A percentile compares a stretch with the other conserved stretches of the same genome.
These are phyloP conservation scores for Rhodamnia argentea DNA, from an alignment of 345 rosid species.

Conservation along the genomic window DNA sequence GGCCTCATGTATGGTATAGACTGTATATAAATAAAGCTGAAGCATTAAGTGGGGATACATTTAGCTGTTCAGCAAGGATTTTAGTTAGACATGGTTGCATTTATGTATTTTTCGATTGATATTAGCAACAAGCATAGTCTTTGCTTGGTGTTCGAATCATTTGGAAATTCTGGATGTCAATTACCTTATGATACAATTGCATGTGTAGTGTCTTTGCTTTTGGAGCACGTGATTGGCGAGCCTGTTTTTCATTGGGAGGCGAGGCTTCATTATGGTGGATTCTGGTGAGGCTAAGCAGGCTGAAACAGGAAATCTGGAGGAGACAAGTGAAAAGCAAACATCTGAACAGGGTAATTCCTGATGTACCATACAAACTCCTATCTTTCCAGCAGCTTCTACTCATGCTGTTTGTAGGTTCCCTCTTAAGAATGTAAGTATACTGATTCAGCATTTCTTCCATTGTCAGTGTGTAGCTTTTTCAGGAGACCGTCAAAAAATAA, in stretches of 20 bases:
- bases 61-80: neutral
- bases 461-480: slow-evolving; percentile 68
- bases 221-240: neutral
- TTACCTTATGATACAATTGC: neutral
- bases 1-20: neutral
- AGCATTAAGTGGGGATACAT: neutral
- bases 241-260: neutral
- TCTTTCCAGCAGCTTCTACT: neutral
- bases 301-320: neutral
- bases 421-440: neutral
- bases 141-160: neutral
- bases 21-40: neutral
- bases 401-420: neutral
- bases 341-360: slow-evolving; percentile 28
- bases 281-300: slow-evolving; percentile 17
- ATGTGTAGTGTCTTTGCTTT: neutral
- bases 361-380: neutral
- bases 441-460: slow-evolving; percentile 12
- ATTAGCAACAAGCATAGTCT: neutral
- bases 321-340: slow-evolving; percentile 8
- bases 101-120: neutral
- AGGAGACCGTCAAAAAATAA: slow-evolving; percentile 59
- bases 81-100: neutral
- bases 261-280: slow-evolving; percentile 23
- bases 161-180: neutral